Evolutionary conservation across 176 grass and related monocot species (phyloP), one percentile per base, ranked within the genome.

Genomic region (Carex kokanica): DNA sequence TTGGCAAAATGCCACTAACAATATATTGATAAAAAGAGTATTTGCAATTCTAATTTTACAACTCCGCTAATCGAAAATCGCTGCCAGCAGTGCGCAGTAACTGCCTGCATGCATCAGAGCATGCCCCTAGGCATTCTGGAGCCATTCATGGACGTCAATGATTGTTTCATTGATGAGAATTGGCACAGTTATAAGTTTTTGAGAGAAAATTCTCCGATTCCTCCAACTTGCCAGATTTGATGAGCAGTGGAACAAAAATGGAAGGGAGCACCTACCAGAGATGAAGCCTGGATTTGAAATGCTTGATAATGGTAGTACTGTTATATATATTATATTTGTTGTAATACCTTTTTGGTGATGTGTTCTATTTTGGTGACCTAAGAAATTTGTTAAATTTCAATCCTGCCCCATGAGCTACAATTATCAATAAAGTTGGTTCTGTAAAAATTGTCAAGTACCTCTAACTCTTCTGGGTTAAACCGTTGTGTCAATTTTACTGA

Each of bases 191-290:
- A 4, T 36, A 36, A 4, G 34, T 36, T 36, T 36, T 3, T 36
- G 34, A 36, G 34, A 36, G 34, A 36, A 36, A 36, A 36, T 36
- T 36, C 3, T 36, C 34, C 34, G 0, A 36, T 36, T 36, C 34
- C 34, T 36, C 3, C 0, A 36, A 36, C 34, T 36, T 36, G 34
- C 34, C 34, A 36, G 34, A 36, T 4, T 36, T 4, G 90, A 96
- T 69, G 62, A 93, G 82, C 72, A 87, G 10, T 96, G 93, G 93
- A 86, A 74, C 78, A 88, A 81, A 75, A 96, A 93, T 82, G 81
- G 68, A 64, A 58, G 83, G 53, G 17, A 82, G 8, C 74, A 89
- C 63, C 60, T 93, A 12, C 86, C 85, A 60, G 87, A 24, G n/a
- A 62, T 64, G 62, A 64, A 31, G 25, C 62, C 25, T 31, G 24